Evolutionary conservation across 164 flowering plant genomes (phyloP).

Genomic region (Pachysandra terminalis): DNA sequence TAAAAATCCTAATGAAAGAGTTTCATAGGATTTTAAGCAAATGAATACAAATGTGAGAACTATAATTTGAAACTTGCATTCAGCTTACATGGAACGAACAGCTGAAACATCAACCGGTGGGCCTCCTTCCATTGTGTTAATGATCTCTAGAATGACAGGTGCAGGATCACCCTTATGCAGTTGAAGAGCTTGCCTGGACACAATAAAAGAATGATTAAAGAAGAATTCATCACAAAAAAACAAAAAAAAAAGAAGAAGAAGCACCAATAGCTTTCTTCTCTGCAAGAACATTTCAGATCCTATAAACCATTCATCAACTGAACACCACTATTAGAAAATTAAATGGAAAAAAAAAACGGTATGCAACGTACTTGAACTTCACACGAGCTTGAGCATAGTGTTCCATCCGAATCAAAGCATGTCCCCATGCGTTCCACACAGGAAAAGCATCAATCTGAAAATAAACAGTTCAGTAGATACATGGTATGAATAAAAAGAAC

Average conservation of each 20-base stretch:
- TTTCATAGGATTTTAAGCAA: neutral
- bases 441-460: constrained; percentile 91
- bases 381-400: constrained; percentile 97
- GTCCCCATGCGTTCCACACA: constrained; percentile 99
- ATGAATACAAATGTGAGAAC: neutral
- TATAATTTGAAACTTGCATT: neutral
- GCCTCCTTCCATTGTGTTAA: constrained; percentile 89
- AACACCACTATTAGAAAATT: neutral
- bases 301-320: neutral
- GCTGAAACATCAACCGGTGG: constrained; percentile 96
- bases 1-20: neutral
- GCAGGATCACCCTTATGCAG: constrained; percentile 78
- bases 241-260: too few relatives aligned
- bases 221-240: too few relatives aligned
- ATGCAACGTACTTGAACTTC: constrained; percentile 73
- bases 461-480: constrained; percentile 5
- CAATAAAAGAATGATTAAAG: constrained; percentile 8
- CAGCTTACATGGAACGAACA: constrained; percentile 88
- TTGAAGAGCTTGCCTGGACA: constrained; percentile 94
- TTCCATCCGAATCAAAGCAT: constrained; percentile 93
- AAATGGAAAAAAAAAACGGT: neutral
- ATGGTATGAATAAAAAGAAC: neutral
- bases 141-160: constrained; percentile 69
- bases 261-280: neutral
- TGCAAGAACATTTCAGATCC: neutral